Percentiles rank a stretch among this genome's conserved stretches.
Evolutionary conservation across 2,329 filamentous ascomycete species (phyloP).

Genomic region (Pseudogymnoascus verrucosus): DNA sequence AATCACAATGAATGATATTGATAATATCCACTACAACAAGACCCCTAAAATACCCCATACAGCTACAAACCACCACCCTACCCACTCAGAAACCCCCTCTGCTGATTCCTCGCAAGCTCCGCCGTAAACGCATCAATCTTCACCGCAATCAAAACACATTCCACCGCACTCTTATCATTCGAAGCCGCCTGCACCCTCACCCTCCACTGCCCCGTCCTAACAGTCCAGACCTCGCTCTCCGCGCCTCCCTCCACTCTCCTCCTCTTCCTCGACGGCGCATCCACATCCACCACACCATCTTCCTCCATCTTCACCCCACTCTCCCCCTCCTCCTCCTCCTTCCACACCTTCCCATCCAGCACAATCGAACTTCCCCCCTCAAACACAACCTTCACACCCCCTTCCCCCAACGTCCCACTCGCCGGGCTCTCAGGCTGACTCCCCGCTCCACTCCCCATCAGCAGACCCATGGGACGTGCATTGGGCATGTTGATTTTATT

Average conservation of each 20-base stretch:
- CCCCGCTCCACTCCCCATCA: slow-evolving; percentile 57
- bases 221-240: slow-evolving; percentile 43
- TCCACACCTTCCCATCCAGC: slow-evolving; percentile 53
- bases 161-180: slow-evolving; percentile 46
- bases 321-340: background rate
- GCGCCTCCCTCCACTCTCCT: slow-evolving; percentile 15
- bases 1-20: background rate
- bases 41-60: background rate
- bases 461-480: slow-evolving; percentile 51
- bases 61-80: background rate
- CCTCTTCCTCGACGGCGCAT: slow-evolving; percentile 15
- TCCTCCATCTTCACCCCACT: background rate
- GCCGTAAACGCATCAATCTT: slow-evolving; percentile 65
- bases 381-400: slow-evolving; percentile 58
- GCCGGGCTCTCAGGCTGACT: slow-evolving; percentile 58
- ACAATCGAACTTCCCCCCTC: slow-evolving; percentile 50
- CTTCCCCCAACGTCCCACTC: slow-evolving; percentile 61
- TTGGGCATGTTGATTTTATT: slow-evolving; percentile 66
- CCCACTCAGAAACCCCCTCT: slow-evolving; percentile 51
- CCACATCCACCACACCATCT: slow-evolving; percentile 13
- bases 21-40: background rate
- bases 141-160: slow-evolving; percentile 67
- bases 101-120: slow-evolving; percentile 58
- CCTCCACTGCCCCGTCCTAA: slow-evolving; percentile 65
- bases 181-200: slow-evolving; percentile 50